These are phyloP conservation scores for Nakazawaea siamensis DNA, from an alignment of 805 yeast genomes.

Conservation along the genomic window DNA sequence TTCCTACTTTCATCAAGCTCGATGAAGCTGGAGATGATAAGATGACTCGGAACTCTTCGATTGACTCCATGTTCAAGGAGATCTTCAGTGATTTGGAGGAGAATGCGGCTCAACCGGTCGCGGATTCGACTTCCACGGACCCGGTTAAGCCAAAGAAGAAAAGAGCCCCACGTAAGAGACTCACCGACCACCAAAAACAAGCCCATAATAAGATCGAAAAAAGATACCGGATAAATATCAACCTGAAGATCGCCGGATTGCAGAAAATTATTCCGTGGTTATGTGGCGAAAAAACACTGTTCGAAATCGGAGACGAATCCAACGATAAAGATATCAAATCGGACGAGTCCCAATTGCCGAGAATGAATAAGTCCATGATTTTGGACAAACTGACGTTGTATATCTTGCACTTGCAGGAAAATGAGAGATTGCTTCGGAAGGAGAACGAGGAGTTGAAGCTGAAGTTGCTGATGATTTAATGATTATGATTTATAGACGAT, in stretches of 20 bases:
- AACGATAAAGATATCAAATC: constrained; percentile 10
- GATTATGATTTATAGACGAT: too few relatives aligned
- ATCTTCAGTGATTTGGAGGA: constrained; percentile 8
- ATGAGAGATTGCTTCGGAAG: constrained; percentile 25
- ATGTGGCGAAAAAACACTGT: constrained; percentile 53
- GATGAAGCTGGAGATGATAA: background rate
- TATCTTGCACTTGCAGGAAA: constrained; percentile 42
- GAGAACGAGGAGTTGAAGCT: constrained; percentile 8
- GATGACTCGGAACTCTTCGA: constrained; percentile 6
- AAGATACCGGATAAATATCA: constrained; percentile 62
- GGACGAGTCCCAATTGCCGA: constrained; percentile 18
- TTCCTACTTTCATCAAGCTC: constrained; percentile 6
- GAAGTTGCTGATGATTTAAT: constrained; percentile 1
- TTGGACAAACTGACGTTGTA: constrained; percentile 63
- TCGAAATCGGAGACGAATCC: constrained; percentile 31
- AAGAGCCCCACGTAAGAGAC: constrained; percentile 46
- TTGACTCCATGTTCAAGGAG: constrained; percentile 10
- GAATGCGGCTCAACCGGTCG: background rate
- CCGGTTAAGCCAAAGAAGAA: constrained; percentile 26
- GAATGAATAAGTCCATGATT: constrained; percentile 58
- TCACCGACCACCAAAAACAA: constrained; percentile 52
- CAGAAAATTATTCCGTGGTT: constrained; percentile 66
- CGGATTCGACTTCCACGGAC: background rate
- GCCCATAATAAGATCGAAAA: constrained; percentile 72
- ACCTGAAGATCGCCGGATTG: constrained; percentile 60